These are phyloP conservation scores for Globisporangium barbulae DNA, from an alignment of 352 stramenopile genomes.

Conservation along the genomic window DNA sequence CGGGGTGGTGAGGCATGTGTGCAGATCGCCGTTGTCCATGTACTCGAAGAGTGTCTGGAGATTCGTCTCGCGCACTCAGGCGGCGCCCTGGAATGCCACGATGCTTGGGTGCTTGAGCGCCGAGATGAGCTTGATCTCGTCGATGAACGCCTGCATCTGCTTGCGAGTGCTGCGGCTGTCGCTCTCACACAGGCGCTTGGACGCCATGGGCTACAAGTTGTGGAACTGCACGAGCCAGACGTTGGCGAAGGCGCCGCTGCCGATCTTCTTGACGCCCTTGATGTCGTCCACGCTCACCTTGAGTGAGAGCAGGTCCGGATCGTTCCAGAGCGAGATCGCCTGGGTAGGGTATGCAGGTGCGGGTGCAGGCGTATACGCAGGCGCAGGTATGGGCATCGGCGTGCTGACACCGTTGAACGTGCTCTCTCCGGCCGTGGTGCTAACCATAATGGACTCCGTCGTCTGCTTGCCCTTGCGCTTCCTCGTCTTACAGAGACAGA, in stretches of 20 bases:
- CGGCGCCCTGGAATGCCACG: neutral
- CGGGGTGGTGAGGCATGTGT: neutral
- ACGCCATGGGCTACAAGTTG: constrained; percentile 22
- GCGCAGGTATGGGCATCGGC: no score
- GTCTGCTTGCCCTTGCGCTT: no score
- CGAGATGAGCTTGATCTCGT: constrained; percentile 6
- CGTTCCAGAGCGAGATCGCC: constrained; percentile 36
- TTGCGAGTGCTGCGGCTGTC: neutral
- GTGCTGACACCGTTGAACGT: no score
- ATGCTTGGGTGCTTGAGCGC: neutral
- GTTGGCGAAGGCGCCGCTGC: constrained; percentile 28
- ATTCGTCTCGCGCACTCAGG: neutral
- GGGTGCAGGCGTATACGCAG: no score
- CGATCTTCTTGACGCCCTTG: constrained; percentile 37
- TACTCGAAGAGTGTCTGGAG: constrained; percentile 4
- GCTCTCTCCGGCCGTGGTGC: no score
- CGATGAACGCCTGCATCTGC: neutral
- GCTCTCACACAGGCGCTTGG: constrained; percentile 1
- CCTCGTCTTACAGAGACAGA: no score
- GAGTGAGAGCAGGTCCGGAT: constrained; percentile 31
- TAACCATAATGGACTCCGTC: no score
- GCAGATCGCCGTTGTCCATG: neutral
- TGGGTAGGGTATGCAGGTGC: no score
- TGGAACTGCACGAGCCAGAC: constrained; percentile 43
- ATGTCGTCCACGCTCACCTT: constrained; percentile 38